These are phyloP conservation scores for Hypoxylon sp. DNA, from an alignment of 2,329 filamentous ascomycete species.

Conservation along the genomic window DNA sequence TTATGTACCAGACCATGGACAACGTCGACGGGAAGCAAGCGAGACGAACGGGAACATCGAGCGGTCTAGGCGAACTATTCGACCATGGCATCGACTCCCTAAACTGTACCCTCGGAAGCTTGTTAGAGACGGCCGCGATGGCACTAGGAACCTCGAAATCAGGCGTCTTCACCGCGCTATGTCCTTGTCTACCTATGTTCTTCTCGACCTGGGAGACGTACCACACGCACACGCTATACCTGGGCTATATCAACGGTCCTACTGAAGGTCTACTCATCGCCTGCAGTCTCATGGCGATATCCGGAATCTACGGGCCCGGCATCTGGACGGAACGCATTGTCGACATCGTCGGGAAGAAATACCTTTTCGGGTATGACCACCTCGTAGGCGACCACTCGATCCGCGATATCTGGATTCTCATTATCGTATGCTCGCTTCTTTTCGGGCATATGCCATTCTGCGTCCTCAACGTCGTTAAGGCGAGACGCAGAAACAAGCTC, in stretches of 20 bases:
- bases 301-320: slow-evolving; percentile 87
- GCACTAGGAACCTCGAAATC: slow-evolving; percentile 86
- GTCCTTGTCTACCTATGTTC: slow-evolving; percentile 97
- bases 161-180: slow-evolving; percentile 91
- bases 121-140: slow-evolving; percentile 94
- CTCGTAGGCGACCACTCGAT: slow-evolving; percentile 80
- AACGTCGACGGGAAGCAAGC: slow-evolving; percentile 99
- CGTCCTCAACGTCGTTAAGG: slow-evolving; percentile 85
- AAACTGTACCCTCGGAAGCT: slow-evolving; percentile 93
- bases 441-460: slow-evolving; percentile 88
- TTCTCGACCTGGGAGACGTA: slow-evolving; percentile 99
- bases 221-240: slow-evolving; percentile 96
- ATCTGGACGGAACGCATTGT: slow-evolving; percentile 87
- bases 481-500: slow-evolving; percentile 78
- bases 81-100: slow-evolving; percentile 98
- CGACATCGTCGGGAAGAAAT: slow-evolving; percentile 73
- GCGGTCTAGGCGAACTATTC: slow-evolving; percentile 94
- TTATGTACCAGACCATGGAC: slow-evolving; percentile 99
- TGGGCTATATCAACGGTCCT: slow-evolving; percentile 96
- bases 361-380: slow-evolving; percentile 67
- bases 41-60: slow-evolving; percentile 92
- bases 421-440: slow-evolving; percentile 76
- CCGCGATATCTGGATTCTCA: slow-evolving; percentile 87
- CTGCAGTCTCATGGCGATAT: slow-evolving; percentile 85
- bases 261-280: slow-evolving; percentile 96